phyloP scores from a whole-genome alignment of 176 grass and related monocot genomes.

The Oryza officinalis region DNA sequence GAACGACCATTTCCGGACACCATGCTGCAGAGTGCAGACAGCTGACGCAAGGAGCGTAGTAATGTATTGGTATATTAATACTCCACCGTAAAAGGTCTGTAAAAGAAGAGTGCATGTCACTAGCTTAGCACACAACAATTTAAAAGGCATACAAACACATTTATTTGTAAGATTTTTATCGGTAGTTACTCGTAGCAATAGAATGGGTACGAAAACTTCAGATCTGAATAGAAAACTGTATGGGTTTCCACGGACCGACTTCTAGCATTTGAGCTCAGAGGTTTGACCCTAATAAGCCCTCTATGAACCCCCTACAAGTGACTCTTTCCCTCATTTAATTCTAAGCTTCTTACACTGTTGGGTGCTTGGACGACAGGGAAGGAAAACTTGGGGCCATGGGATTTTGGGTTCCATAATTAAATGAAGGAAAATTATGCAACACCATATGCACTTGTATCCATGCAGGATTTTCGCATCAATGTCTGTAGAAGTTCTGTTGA shows the following conservation, averaged over 20 bases:
- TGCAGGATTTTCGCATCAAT: constrained; percentile 93
- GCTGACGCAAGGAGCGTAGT: not conserved
- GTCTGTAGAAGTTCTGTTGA: constrained; percentile 56
- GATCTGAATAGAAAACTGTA: constrained; percentile 1
- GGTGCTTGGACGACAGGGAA: constrained; percentile 73
- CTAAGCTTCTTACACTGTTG: constrained; percentile 61
- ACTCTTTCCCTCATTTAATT: constrained; percentile 58
- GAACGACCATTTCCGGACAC: not conserved
- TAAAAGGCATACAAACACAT: not conserved
- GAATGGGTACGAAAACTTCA: constrained; percentile 19
- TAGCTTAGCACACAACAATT: not conserved
- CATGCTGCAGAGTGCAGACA: not conserved
- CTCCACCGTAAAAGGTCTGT: not conserved
- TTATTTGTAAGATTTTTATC: not conserved
- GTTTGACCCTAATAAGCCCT: constrained; percentile 59
- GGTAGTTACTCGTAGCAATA: constrained; percentile 6
- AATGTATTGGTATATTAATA: not conserved
- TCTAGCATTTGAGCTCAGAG: constrained; percentile 15
- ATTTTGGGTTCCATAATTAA: constrained; percentile 54
- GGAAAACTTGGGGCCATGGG: constrained; percentile 64
- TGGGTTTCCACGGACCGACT: constrained; percentile 39
- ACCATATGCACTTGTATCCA: constrained; percentile 60
- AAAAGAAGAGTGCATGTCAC: not conserved
- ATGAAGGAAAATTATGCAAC: too few relatives aligned
- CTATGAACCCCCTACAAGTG: constrained; percentile 28